Evolutionary conservation across 2,329 filamentous ascomycete genomes (phyloP).

Genomic region (Calonectria henricotiae): DNA sequence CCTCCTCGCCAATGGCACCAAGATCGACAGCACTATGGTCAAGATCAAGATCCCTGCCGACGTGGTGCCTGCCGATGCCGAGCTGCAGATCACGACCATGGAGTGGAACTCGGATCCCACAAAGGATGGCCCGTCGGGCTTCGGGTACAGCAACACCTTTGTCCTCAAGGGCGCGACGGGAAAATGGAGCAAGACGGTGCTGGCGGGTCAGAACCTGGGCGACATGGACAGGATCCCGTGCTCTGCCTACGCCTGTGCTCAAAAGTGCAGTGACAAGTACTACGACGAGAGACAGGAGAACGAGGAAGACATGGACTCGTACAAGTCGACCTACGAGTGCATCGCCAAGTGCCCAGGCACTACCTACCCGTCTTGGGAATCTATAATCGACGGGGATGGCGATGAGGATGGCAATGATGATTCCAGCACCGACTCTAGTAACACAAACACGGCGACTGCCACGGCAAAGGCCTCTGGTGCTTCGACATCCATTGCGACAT

Average conservation of each 20-base stretch:
- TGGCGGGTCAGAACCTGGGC: background rate
- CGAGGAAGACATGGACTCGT: slow-evolving; percentile 20
- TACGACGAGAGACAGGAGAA: slow-evolving; percentile 20
- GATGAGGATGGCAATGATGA: background rate
- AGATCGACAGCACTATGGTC: slow-evolving; percentile 18
- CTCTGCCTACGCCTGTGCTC: slow-evolving; percentile 16
- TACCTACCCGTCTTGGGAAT: slow-evolving; percentile 16
- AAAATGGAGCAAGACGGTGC: slow-evolving; percentile 21
- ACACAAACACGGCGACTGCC: background rate
- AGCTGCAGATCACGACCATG: slow-evolving; percentile 21
- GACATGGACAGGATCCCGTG: slow-evolving; percentile 5
- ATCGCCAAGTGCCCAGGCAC: slow-evolving; percentile 13
- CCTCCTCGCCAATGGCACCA: slow-evolving; percentile 25
- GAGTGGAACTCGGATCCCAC: slow-evolving; percentile 26
- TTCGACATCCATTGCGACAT: slow-evolving; percentile 1
- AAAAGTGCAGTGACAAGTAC: slow-evolving; percentile 29
- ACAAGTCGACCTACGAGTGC: slow-evolving; percentile 26
- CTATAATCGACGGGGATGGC: background rate
- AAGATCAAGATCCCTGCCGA: slow-evolving; percentile 28
- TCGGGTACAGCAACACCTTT: slow-evolving; percentile 20
- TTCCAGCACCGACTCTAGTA: background rate
- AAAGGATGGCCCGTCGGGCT: slow-evolving; percentile 26
- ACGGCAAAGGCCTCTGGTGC: slow-evolving; percentile 3
- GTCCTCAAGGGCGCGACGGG: slow-evolving; percentile 13
- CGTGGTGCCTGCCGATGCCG: slow-evolving; percentile 3